Evolutionary conservation across 2,329 filamentous ascomycete genomes (phyloP).

Genomic region (Macrophomina pseudophaseolina): DNA sequence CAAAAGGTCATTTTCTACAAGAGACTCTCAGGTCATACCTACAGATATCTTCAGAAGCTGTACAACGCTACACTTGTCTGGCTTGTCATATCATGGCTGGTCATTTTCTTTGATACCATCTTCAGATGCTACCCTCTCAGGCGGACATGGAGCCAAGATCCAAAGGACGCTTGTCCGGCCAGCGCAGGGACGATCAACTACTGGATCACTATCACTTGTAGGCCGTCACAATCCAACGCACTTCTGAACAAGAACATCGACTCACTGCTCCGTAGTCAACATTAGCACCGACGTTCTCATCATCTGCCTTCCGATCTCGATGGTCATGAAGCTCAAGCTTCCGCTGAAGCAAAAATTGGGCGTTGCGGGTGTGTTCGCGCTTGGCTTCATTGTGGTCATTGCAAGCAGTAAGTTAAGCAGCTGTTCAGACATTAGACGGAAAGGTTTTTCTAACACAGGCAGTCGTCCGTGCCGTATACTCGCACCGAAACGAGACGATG

Average conservation of each 20-base stretch:
- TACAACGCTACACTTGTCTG: conserved; percentile 46
- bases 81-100: conserved; percentile 38
- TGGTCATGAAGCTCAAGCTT: conserved; percentile 45
- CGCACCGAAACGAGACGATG: conserved; percentile 43
- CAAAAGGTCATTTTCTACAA: conserved; percentile 46
- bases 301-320: conserved; percentile 43
- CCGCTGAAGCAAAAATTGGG: conserved; percentile 42
- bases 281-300: conserved; percentile 29
- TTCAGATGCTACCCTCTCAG: conserved; percentile 48
- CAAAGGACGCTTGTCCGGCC: conserved; percentile 28
- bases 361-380: conserved; percentile 39
- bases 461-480: conserved; percentile 44
- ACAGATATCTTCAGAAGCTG: conserved; percentile 40
- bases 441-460: neutral
- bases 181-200: conserved; percentile 20
- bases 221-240: neutral
- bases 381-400: conserved; percentile 41
- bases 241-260: neutral
- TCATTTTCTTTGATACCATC: conserved; percentile 48
- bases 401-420: conserved; percentile 33
- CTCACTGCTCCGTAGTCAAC: conserved; percentile 5
- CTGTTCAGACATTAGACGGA: neutral
- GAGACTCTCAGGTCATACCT: conserved; percentile 44
- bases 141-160: conserved; percentile 35
- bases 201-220: conserved; percentile 25